Base-by-base conservation (phyloP, 306 rosid genomes). In the Cyclanthera cordifolia region DNA sequence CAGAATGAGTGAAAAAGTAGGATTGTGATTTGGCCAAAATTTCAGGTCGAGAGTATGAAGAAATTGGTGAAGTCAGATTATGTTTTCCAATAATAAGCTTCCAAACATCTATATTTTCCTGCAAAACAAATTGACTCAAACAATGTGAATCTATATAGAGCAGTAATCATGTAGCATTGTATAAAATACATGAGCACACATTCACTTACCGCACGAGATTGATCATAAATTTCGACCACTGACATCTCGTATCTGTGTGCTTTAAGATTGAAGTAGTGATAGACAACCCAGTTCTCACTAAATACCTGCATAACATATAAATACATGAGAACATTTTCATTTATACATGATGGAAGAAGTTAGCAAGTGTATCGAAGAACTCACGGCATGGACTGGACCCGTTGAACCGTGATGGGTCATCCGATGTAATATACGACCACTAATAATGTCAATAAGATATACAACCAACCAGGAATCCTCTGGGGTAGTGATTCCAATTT, bases 271-370 rank as follows among this genome's bases (percentile, higher is more conserved):
- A 90, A 94, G 85, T 94, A 94, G 86, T 94, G 99, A 77, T 88
- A 94, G 73, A 94, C 95, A 79, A 94, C 95, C 99, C 99, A 94
- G 70, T 94, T 94, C 86, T 94, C 99, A 64, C 99, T 90, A 77
- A 90, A 86, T 75, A 90, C 95, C 99, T 94, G 77, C 56, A 82
- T 75, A 70, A 39, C 64, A 64, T 53, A 81, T 45, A 73, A 61
- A 23, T 60, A 45, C 63, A 14, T 77, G 75, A 76, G 64, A 73
- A 79, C 21, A 53, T 19, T 53, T 76, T 34, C 27, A 34, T 58
- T n/a, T 8, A 65, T 55, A 15, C 64, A 58, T 28, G 50, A 72
- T 64, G 72, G 24, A 21, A 67, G 51, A 20, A 73, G 71, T 67
- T 76, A 63, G 77, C 24, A 57, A 69, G 49, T 39, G 65, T 58